A percentile compares a stretch with the other conserved stretches of the same genome.
Conservation (phyloP, 1,139 yeast species). For the Debaryomyces psychrophilus region DNA sequence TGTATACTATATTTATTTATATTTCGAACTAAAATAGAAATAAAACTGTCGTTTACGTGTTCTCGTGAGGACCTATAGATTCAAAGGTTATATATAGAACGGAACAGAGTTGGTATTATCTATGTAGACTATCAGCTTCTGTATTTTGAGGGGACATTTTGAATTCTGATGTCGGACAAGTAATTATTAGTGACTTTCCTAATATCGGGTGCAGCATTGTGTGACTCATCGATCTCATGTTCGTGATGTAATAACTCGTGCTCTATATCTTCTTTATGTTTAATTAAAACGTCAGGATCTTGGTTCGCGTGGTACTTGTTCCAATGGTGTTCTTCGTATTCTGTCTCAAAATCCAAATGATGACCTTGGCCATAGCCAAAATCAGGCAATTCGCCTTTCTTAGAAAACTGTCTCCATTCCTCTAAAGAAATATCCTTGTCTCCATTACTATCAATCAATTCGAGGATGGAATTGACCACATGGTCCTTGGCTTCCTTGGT, state of each 20-base stretch:
- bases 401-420: constrained; percentile 72
- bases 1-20: neutral
- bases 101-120: too few species aligned
- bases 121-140: constrained; percentile 11
- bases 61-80: too few species aligned
- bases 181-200: constrained; percentile 35
- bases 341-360: constrained; percentile 91
- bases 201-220: constrained; percentile 54
- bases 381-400: constrained; percentile 78
- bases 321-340: constrained; percentile 96
- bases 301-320: constrained; percentile 74
- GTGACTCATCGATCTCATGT: constrained; percentile 74
- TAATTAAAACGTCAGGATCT: constrained; percentile 79
- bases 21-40: neutral
- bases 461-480: constrained; percentile 59
- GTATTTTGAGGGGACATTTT: constrained; percentile 43
- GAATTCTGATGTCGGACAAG: constrained; percentile 37
- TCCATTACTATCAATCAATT: constrained; percentile 63
- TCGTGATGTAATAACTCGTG: constrained; percentile 89
- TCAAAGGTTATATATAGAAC: neutral
- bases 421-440: constrained; percentile 67
- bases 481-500: constrained; percentile 59
- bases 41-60: neutral
- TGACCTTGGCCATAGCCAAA: constrained; percentile 97
- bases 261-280: constrained; percentile 87